phyloP scores from a whole-genome alignment of 2,329 filamentous ascomycete species.

The Pseudopithomyces maydicus region DNA sequence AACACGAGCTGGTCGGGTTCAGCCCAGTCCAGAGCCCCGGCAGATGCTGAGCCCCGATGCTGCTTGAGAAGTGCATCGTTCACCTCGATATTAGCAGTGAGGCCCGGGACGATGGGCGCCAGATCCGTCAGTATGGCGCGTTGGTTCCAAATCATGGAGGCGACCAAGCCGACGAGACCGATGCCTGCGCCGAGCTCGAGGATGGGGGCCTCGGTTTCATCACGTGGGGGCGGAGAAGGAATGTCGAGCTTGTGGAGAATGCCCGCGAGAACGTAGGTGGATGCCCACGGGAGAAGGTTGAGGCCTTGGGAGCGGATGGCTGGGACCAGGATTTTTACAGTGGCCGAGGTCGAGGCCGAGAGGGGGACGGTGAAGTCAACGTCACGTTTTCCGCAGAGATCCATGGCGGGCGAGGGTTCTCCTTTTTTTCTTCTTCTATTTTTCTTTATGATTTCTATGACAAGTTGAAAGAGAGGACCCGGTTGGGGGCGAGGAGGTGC shows the following conservation, averaged over 20 bases:
- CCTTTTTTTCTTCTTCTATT: too few species aligned
- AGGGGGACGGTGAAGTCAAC: neutral
- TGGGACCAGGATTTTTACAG: neutral
- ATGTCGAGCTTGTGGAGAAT: neutral
- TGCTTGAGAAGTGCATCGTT: neutral
- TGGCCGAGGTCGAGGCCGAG: neutral
- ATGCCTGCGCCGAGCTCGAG: neutral
- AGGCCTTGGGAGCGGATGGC: neutral
- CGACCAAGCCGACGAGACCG: neutral
- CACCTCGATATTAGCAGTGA: neutral
- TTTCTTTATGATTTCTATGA: too few species aligned
- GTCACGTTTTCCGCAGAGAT: neutral
- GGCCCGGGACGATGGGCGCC: neutral
- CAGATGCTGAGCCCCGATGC: neutral
- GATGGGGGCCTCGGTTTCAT: neutral
- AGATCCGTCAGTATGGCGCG: neutral
- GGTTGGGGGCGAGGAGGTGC: too few species aligned
- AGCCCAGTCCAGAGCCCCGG: neutral
- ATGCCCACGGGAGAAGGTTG: neutral
- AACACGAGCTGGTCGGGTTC: neutral
- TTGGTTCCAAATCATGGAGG: neutral
- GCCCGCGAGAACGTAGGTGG: neutral
- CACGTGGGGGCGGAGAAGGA: neutral
- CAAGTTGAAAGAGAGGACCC: neutral
- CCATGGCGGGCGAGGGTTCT: neutral